Percentiles rank a stretch among this genome's conserved stretches.
Evolutionary conservation across 164 flowering plant species (phyloP).

Genomic region (Taxillus chinensis): DNA sequence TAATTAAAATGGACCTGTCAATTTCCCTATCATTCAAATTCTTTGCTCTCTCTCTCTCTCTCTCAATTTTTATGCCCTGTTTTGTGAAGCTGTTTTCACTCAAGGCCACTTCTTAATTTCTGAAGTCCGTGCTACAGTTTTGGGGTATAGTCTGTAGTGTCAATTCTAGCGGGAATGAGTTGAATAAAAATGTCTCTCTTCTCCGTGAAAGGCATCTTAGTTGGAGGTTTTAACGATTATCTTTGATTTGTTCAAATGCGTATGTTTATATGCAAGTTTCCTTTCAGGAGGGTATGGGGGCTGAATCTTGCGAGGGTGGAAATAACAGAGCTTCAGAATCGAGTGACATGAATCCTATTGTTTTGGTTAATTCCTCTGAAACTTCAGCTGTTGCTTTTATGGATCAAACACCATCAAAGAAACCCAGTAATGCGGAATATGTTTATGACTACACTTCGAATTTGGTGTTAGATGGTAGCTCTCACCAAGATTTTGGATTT

Average conservation of each 20-base stretch:
- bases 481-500: constrained; percentile 9
- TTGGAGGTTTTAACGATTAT: neutral
- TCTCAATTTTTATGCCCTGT: too few species aligned
- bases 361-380: constrained; percentile 33
- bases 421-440: constrained; percentile 15
- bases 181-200: neutral
- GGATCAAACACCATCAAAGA: constrained; percentile 32
- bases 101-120: too few species aligned
- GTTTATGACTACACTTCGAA: constrained; percentile 38
- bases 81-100: too few species aligned
- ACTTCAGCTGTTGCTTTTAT: constrained; percentile 35
- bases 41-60: too few species aligned
- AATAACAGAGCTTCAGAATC: constrained; percentile 9
- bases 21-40: too few species aligned
- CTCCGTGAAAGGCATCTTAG: neutral
- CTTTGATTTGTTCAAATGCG: neutral
- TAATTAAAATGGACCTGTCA: too few species aligned
- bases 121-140: too few species aligned
- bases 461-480: constrained; percentile 36
- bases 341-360: constrained; percentile 21
- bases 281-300: constrained; percentile 17
- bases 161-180: too few species aligned
- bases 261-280: neutral
- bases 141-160: too few species aligned
- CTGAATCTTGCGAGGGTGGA: constrained; percentile 5